phyloP scores from a whole-genome alignment of 805 yeast species.

The Metschnikowia chrysomelidarum region DNA sequence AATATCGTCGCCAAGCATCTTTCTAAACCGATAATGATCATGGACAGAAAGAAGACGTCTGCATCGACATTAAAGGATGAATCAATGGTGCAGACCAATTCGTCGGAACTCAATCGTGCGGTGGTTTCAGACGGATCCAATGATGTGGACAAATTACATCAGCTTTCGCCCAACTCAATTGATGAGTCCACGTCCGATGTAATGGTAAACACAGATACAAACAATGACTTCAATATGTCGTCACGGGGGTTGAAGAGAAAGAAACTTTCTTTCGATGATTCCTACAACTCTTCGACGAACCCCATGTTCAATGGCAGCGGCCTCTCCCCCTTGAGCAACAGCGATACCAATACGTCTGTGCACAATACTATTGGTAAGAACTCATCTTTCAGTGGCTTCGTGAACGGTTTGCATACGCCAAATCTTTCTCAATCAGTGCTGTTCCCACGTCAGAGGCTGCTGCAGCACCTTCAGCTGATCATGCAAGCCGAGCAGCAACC shows the following conservation, averaged over 20 bases:
- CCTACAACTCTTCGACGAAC: slow-evolving; percentile 32
- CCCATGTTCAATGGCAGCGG: slow-evolving; percentile 43
- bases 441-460: slow-evolving; percentile 18
- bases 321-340: slow-evolving; percentile 45
- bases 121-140: slow-evolving; percentile 6
- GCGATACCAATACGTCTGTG: slow-evolving; percentile 39
- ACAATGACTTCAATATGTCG: slow-evolving; percentile 19
- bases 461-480: slow-evolving; percentile 16
- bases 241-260: slow-evolving; percentile 46
- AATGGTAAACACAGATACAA: slow-evolving; percentile 37
- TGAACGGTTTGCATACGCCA: slow-evolving; percentile 4
- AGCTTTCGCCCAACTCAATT: slow-evolving; percentile 61
- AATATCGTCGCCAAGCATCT: slow-evolving; percentile 68
- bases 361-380: slow-evolving; percentile 17
- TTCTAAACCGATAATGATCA: slow-evolving; percentile 79
- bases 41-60: slow-evolving; percentile 83
- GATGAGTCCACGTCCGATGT: slow-evolving; percentile 61
- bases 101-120: slow-evolving; percentile 2
- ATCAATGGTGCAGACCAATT: slow-evolving; percentile 3
- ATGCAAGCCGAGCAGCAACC: slow-evolving; percentile 16
- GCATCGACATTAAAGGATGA: slow-evolving; percentile 21
- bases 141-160: slow-evolving; percentile 23
- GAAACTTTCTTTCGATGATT: slow-evolving; percentile 47
- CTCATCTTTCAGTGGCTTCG: slow-evolving; percentile 2
- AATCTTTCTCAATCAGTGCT: slow-evolving; percentile 8